Evolutionary conservation across 2,329 filamentous ascomycete species (phyloP), one percentile per base, ranked within the genome.

Genomic region (Nothopassalora personata): DNA sequence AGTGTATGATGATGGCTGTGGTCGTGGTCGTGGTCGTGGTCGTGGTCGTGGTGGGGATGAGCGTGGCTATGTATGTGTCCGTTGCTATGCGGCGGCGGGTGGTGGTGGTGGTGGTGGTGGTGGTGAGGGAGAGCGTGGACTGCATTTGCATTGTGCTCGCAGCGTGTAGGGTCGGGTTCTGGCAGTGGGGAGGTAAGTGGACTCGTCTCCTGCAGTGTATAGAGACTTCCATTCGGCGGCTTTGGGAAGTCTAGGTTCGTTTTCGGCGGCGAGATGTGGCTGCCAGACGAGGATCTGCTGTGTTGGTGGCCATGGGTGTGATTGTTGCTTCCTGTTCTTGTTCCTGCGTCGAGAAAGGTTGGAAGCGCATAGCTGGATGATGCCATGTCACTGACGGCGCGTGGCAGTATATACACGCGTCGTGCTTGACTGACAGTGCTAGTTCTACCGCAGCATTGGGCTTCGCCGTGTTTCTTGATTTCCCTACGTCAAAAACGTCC

Each of bases 361-460:
- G 77, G 76, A 62, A 78, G 71, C 48, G 76, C 76, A 72, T 78
- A 78, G 58, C 74, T 75, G 58, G 76, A 77, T 60, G 76, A 77
- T 60, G 76, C 75, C 76, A 79, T 79, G 4, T 54, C 11, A 19
- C 28, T 27, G 19, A 28, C 28, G 47, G 28, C 36, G 36, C 52
- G 19, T 9, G 27, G 52, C 52, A 46, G 33, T 5, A 7, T 8
- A 5, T 2, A 33, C 4, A 13, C 5, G 8, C 7, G 39, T 43
- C 39, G 3, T 43, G 39, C 39, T 18, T n/a, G 34, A 36, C 5
- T 4, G 34, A 11, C 10, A n/a, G n/a, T 15, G 5, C 7, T 11
- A n/a, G 39, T 43, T 2, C 39, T 43, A 43, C 39, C 39, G 39
- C 39, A 43, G 13, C 39, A 43, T 43, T 6, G 39, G 34, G 34